phyloP scores from a whole-genome alignment of 1,284 basidiomycete species.

The Bjerkandera adusta region DNA sequence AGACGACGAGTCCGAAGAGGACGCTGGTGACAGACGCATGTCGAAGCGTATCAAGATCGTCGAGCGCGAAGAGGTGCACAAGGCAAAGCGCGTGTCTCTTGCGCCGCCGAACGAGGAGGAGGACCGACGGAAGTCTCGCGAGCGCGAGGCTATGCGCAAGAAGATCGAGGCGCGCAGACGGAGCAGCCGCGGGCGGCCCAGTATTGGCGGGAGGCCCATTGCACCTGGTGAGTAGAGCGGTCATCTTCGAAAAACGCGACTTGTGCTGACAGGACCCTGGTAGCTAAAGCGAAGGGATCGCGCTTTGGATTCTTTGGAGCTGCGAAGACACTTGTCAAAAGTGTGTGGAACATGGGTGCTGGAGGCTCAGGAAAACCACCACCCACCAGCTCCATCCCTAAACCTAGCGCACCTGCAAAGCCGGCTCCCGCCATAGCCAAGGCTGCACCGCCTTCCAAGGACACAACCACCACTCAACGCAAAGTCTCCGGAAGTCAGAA shows the following conservation, averaged over 20 bases:
- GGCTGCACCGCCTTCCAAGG: no score
- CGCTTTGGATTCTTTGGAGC: slow-evolving; percentile 37
- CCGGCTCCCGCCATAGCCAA: neutral
- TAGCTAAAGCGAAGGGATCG: slow-evolving; percentile 31
- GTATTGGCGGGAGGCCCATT: slow-evolving; percentile 23
- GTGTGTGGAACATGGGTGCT: slow-evolving; percentile 35
- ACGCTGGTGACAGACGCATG: slow-evolving; percentile 25
- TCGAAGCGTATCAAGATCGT: slow-evolving; percentile 43
- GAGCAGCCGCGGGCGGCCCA: slow-evolving; percentile 53
- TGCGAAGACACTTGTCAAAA: slow-evolving; percentile 39
- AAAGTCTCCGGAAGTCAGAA: slow-evolving; percentile 7
- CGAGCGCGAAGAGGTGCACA: slow-evolving; percentile 28
- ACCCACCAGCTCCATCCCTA: slow-evolving; percentile 2
- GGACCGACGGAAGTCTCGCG: slow-evolving; percentile 40
- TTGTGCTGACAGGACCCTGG: slow-evolving; percentile 10
- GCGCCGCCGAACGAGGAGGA: slow-evolving; percentile 27
- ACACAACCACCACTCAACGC: no score
- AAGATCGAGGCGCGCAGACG: slow-evolving; percentile 60
- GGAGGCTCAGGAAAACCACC: slow-evolving; percentile 12
- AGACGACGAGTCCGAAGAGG: slow-evolving; percentile 38
- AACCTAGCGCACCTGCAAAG: slow-evolving; percentile 4
- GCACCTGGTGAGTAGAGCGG: slow-evolving; percentile 23
- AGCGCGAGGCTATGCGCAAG: slow-evolving; percentile 57
- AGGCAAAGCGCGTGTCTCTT: slow-evolving; percentile 33
- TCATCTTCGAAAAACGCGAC: slow-evolving; percentile 7